Conservation (phyloP, 2,329 filamentous ascomycete species). For the Pseudocercospora crystallina region DNA sequence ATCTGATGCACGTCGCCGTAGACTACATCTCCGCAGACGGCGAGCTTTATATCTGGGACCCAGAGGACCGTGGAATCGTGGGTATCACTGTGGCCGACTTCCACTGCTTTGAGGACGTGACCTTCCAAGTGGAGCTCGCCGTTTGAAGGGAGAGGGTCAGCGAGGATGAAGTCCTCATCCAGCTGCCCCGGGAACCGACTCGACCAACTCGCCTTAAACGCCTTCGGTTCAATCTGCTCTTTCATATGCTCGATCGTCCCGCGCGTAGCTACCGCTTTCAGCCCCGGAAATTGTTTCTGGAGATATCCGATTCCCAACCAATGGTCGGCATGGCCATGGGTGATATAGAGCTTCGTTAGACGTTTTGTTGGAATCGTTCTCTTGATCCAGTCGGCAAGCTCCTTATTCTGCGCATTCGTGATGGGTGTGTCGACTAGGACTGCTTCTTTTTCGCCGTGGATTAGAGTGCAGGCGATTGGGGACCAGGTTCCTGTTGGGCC, state of each 20-base stretch:
- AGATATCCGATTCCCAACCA: conserved; percentile 8
- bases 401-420: conserved; percentile 1
- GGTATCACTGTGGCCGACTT: conserved; percentile 12
- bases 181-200: conserved; percentile 4
- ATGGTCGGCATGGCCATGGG: conserved; percentile 15
- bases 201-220: conserved; percentile 2
- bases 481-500: conserved; percentile 9
- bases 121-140: conserved; percentile 5
- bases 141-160: conserved; percentile 5
- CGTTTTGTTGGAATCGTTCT: not conserved
- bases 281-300: conserved; percentile 4
- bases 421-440: conserved; percentile 12
- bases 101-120: conserved; percentile 2
- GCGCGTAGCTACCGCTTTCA: conserved; percentile 4
- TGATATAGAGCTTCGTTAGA: conserved; percentile 10
- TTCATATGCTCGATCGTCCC: conserved; percentile 13
- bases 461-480: conserved; percentile 8
- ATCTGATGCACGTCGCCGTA: conserved; percentile 18
- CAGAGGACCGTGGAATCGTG: conserved; percentile 12
- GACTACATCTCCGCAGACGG: conserved; percentile 12
- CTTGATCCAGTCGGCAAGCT: conserved; percentile 9
- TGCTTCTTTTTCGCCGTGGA: conserved; percentile 5
- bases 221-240: conserved; percentile 1
- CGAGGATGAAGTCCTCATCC: not conserved
- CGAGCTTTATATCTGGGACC: conserved; percentile 10